Evolutionary conservation across 1,139 yeast species (phyloP).

Genomic region (Entelexis sorbosivorans): DNA sequence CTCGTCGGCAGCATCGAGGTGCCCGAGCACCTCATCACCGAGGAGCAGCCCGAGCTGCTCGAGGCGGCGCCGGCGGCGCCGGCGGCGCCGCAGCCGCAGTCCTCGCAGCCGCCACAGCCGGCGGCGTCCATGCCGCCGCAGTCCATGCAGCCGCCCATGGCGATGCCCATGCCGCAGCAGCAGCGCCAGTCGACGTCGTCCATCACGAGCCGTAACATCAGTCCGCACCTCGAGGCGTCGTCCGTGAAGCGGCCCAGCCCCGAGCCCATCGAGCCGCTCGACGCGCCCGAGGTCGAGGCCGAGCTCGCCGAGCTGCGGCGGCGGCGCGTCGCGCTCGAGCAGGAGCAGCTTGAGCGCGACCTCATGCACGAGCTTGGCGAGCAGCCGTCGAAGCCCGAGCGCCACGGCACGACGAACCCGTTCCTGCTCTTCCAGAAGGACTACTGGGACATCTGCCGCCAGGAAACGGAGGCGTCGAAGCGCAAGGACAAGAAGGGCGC

Average conservation of each 20-base stretch:
- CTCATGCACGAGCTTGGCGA: slow-evolving; percentile 32
- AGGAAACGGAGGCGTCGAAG: slow-evolving; percentile 31
- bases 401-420: slow-evolving; percentile 35
- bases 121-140: no score
- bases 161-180: no score
- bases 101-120: no score
- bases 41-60: background rate
- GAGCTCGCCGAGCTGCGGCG: slow-evolving; percentile 21
- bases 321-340: slow-evolving; percentile 24
- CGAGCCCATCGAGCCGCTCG: slow-evolving; percentile 9
- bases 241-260: background rate
- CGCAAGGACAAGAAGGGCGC: slow-evolving; percentile 27
- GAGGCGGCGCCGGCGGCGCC: background rate
- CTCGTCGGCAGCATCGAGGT: slow-evolving; percentile 34
- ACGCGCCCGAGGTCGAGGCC: slow-evolving; percentile 20
- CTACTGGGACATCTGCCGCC: slow-evolving; percentile 35
- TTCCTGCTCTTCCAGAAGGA: slow-evolving; percentile 36
- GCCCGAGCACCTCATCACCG: slow-evolving; percentile 32
- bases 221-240: background rate
- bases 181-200: slow-evolving; percentile 11
- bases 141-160: no score
- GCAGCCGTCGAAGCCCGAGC: slow-evolving; percentile 34
- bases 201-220: background rate
- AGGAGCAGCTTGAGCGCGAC: slow-evolving; percentile 31
- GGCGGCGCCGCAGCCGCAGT: background rate